These are phyloP conservation scores for Dendrobium nobile DNA, from an alignment of 106 monocot genomes.

Conservation along the genomic window DNA sequence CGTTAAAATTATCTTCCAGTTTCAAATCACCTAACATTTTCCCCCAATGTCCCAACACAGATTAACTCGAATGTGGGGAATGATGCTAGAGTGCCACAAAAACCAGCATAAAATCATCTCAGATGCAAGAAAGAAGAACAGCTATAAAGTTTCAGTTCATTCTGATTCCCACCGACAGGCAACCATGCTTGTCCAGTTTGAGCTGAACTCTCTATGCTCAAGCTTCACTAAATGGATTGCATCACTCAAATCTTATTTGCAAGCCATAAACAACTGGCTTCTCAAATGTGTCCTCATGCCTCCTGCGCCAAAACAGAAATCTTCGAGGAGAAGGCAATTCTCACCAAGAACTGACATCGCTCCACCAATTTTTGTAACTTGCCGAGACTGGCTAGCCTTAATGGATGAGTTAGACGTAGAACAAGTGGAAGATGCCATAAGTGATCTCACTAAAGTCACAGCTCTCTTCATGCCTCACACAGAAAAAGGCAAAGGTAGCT, in stretches of 20 bases:
- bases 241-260: slow-evolving; percentile 61
- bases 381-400: slow-evolving; percentile 56
- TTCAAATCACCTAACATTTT: neutral
- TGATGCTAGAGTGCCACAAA: slow-evolving; percentile 72
- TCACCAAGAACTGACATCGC: slow-evolving; percentile 32
- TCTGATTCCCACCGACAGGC: slow-evolving; percentile 53
- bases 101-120: slow-evolving; percentile 51
- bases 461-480: slow-evolving; percentile 40
- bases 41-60: slow-evolving; percentile 26
- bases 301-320: slow-evolving; percentile 22
- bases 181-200: slow-evolving; percentile 32
- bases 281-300: slow-evolving; percentile 57
- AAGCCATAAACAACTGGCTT: slow-evolving; percentile 72
- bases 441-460: slow-evolving; percentile 28
- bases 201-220: slow-evolving; percentile 50
- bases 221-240: slow-evolving; percentile 82
- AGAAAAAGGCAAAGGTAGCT: slow-evolving; percentile 37
- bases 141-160: slow-evolving; percentile 30
- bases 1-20: neutral
- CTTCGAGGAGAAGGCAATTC: slow-evolving; percentile 29
- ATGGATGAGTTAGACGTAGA: slow-evolving; percentile 34
- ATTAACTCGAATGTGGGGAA: slow-evolving; percentile 77
- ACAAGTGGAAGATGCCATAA: slow-evolving; percentile 59
- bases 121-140: slow-evolving; percentile 26
- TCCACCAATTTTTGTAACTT: slow-evolving; percentile 79